Conservation (phyloP, 352 stramenopile species). For the Phytophthora syringae region DNA sequence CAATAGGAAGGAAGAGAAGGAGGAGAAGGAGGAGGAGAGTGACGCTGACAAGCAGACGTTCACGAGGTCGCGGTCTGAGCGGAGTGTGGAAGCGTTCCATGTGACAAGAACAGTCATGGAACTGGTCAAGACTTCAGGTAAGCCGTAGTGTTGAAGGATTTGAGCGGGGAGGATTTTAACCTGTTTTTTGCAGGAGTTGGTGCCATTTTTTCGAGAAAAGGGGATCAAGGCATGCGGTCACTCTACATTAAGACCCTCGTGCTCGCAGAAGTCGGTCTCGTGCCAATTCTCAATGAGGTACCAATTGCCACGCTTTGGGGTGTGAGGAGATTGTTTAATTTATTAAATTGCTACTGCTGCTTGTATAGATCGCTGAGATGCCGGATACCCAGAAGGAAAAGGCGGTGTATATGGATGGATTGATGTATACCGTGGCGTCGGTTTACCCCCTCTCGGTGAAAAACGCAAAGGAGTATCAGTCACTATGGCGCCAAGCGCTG, state of each 20-base stretch:
- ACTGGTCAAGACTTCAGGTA: constrained; percentile 41
- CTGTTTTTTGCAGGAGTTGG: constrained; percentile 38
- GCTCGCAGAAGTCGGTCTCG: too few relatives aligned
- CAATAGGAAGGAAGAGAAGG: constrained; percentile 5
- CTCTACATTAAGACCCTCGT: constrained; percentile 61
- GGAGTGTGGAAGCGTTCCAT: constrained; percentile 34
- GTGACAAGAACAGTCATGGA: constrained; percentile 49
- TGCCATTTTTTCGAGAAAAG: constrained; percentile 61
- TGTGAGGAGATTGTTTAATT: not conserved
- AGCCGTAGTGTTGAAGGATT: not conserved
- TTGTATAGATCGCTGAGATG: too few relatives aligned
- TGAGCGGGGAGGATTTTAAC: not conserved
- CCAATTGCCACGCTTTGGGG: not conserved
- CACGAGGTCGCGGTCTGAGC: constrained; percentile 36
- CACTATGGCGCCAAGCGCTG: too few relatives aligned
- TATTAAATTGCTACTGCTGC: not conserved
- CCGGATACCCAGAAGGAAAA: too few relatives aligned
- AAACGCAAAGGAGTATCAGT: too few relatives aligned
- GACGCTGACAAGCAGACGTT: constrained; percentile 57
- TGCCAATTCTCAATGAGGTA: too few relatives aligned
- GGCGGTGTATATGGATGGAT: too few relatives aligned
- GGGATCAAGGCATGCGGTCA: constrained; percentile 43
- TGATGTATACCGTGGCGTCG: too few relatives aligned
- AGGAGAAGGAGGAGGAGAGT: constrained; percentile 32
- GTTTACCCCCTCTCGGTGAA: too few relatives aligned